A percentile compares a stretch with the other conserved stretches of the same genome.
These are phyloP conservation scores for Neurospora crassa DNA, from an alignment of 2,329 filamentous ascomycete genomes.

Conservation along the genomic window DNA sequence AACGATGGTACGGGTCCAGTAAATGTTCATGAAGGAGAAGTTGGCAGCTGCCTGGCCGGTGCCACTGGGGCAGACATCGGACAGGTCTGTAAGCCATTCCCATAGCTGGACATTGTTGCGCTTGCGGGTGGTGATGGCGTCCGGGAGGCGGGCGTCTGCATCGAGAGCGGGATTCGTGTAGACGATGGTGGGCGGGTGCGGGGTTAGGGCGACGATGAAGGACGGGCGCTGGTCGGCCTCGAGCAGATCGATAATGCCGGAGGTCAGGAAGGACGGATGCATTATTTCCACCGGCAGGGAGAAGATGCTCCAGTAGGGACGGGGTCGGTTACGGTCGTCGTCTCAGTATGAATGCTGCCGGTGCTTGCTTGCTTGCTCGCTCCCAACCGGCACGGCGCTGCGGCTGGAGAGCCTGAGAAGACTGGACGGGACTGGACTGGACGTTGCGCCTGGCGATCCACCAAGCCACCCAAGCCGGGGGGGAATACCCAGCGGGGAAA, in stretches of 20 bases:
- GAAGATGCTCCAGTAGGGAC: background rate
- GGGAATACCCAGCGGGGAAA: background rate
- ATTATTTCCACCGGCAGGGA: constrained; percentile 8
- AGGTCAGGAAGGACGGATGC: constrained; percentile 16
- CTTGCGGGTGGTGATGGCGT: constrained; percentile 14
- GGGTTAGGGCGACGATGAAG: constrained; percentile 18
- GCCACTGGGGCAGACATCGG: constrained; percentile 4
- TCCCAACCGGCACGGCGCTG: background rate
- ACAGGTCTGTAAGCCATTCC: constrained; percentile 20
- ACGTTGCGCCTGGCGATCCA: background rate
- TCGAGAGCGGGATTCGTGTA: constrained; percentile 23
- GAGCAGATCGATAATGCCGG: constrained; percentile 29
- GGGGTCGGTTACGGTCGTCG: background rate
- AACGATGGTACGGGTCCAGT: constrained; percentile 25
- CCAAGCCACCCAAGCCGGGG: background rate
- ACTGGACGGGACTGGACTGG: background rate
- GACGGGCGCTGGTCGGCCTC: constrained; percentile 29
- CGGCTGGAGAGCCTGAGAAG: background rate
- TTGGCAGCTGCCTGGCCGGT: constrained; percentile 11
- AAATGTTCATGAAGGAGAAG: constrained; percentile 21
- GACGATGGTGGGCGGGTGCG: constrained; percentile 19
- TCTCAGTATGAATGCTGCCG: background rate
- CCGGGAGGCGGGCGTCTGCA: constrained; percentile 14
- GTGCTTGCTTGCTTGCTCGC: background rate
- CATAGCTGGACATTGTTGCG: constrained; percentile 18